phyloP scores from a whole-genome alignment of 2,329 filamentous ascomycete genomes.

The Paraphaeosphaeria sporulosa region DNA sequence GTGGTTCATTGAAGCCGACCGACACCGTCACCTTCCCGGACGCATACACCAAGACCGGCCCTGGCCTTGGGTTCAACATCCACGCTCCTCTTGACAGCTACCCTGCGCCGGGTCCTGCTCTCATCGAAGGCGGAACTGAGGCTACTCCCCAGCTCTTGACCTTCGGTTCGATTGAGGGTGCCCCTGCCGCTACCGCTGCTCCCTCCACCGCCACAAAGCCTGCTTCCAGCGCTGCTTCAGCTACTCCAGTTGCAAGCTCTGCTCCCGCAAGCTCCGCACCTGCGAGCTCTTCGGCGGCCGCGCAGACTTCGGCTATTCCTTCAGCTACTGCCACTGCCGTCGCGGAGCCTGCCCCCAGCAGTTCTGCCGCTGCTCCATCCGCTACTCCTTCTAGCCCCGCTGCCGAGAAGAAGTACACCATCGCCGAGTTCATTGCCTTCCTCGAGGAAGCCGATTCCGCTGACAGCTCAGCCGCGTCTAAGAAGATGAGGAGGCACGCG shows the following conservation, averaged over 20 bases:
- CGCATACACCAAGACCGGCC: slow-evolving; percentile 49
- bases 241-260: slow-evolving; percentile 33
- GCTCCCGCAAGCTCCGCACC: slow-evolving; percentile 17
- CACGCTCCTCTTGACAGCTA: slow-evolving; percentile 49
- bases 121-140: slow-evolving; percentile 21
- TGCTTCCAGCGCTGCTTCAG: slow-evolving; percentile 19
- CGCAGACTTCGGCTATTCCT: neutral
- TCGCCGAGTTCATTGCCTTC: slow-evolving; percentile 11
- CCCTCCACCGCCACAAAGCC: slow-evolving; percentile 18
- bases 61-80: slow-evolving; percentile 53
- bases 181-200: slow-evolving; percentile 14
- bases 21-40: slow-evolving; percentile 57
- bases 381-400: slow-evolving; percentile 2
- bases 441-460: slow-evolving; percentile 10
- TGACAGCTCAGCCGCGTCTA: neutral
- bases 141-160: slow-evolving; percentile 19
- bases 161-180: slow-evolving; percentile 17
- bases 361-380: neutral
- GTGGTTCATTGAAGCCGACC: slow-evolving; percentile 42
- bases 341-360: neutral
- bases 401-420: slow-evolving; percentile 11
- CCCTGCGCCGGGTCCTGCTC: slow-evolving; percentile 28
- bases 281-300: neutral
- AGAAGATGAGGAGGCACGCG: slow-evolving; percentile 6
- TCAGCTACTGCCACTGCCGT: neutral